These are phyloP conservation scores for Recurvomyces mirabilis DNA, from an alignment of 495 filamentous ascomycete species.

Conservation along the genomic window DNA sequence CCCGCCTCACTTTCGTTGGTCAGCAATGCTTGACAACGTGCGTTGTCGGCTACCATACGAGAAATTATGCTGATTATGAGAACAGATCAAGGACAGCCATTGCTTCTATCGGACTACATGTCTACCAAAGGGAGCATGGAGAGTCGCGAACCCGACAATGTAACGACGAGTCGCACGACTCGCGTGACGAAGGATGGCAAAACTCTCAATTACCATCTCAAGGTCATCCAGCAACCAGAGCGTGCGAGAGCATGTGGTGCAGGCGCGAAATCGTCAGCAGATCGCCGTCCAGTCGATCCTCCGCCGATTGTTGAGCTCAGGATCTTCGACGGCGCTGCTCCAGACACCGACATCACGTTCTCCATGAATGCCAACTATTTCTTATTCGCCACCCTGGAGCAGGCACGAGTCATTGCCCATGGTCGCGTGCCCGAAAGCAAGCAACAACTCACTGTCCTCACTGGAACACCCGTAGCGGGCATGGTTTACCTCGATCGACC, in stretches of 20 bases:
- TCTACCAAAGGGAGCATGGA: too few relatives aligned
- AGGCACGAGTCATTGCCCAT: conserved; percentile 75
- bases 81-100: not conserved
- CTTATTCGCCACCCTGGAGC: conserved; percentile 84
- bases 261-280: conserved; percentile 90
- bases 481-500: conserved; percentile 95
- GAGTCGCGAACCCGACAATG: too few relatives aligned
- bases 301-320: conserved; percentile 91
- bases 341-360: conserved; percentile 72
- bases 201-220: conserved; percentile 68
- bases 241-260: conserved; percentile 93
- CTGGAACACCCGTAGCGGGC: conserved; percentile 89
- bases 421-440: conserved; percentile 56
- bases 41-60: too few relatives aligned
- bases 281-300: conserved; percentile 91
- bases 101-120: too few relatives aligned
- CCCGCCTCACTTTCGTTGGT: too few relatives aligned
- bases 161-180: conserved; percentile 46
- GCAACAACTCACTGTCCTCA: conserved; percentile 70
- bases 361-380: conserved; percentile 96
- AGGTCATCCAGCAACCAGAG: conserved; percentile 87
- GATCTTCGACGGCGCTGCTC: conserved; percentile 67
- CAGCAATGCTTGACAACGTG: too few relatives aligned
- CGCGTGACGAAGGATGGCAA: conserved; percentile 70
- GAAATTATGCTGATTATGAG: not conserved